Conservation (phyloP, 1,284 basidiomycete species). For the Malassezia dermatis region DNA sequence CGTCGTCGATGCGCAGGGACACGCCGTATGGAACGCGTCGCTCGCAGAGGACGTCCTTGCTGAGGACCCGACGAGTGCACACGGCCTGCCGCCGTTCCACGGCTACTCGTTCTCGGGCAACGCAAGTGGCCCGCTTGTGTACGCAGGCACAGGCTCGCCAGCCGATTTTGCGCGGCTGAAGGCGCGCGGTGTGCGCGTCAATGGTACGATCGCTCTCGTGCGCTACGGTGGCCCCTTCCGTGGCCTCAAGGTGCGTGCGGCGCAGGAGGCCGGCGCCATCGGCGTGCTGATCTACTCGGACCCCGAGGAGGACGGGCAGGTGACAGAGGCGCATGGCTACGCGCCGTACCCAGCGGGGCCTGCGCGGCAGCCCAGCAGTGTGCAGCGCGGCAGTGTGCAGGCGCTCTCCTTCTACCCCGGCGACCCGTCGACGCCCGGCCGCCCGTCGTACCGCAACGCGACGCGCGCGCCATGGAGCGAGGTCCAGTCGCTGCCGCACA, state of each 20-base stretch:
- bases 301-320: slow-evolving; percentile 73
- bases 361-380: slow-evolving; percentile 64
- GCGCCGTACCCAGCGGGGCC: slow-evolving; percentile 67
- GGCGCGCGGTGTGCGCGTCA: slow-evolving; percentile 59
- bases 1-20: slow-evolving; percentile 24
- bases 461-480: slow-evolving; percentile 55
- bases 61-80: slow-evolving; percentile 50
- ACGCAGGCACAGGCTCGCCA: slow-evolving; percentile 70
- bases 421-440: slow-evolving; percentile 75
- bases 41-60: slow-evolving; percentile 49
- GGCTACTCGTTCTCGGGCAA: slow-evolving; percentile 48
- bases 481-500: slow-evolving; percentile 63
- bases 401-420: slow-evolving; percentile 68
- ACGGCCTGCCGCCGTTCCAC: slow-evolving; percentile 51
- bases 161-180: slow-evolving; percentile 58
- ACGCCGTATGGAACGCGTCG: slow-evolving; percentile 57
- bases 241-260: slow-evolving; percentile 70
- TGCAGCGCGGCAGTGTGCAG: slow-evolving; percentile 67
- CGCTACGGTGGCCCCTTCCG: slow-evolving; percentile 74
- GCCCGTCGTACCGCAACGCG: slow-evolving; percentile 73
- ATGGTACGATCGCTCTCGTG: slow-evolving; percentile 68
- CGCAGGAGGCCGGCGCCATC: slow-evolving; percentile 66
- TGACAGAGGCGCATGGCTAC: slow-evolving; percentile 60
- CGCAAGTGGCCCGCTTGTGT: slow-evolving; percentile 59
- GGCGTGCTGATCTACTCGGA: slow-evolving; percentile 67